A percentile compares a stretch with the other conserved stretches of the same genome.
Conservation (phyloP, 257 asterid species). For the Solanum virginianum region DNA sequence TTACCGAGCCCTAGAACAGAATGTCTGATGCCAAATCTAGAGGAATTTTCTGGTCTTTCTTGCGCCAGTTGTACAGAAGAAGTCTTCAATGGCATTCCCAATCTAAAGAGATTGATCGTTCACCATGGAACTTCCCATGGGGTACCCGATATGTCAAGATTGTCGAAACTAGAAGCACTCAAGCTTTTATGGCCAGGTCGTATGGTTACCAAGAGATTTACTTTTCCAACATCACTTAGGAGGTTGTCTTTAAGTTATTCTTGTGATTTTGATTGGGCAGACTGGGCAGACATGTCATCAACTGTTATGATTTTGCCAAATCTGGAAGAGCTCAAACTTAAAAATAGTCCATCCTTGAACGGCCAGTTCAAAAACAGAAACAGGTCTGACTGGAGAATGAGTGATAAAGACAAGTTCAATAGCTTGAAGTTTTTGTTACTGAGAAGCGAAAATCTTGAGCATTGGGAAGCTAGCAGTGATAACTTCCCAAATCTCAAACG, state of each 20-base stretch:
- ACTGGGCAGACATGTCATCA: not conserved
- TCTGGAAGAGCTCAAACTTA: not conserved
- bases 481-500: not conserved
- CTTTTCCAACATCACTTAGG: too few species aligned
- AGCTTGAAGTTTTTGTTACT: not conserved
- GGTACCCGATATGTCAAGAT: not conserved
- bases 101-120: not conserved
- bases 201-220: not conserved
- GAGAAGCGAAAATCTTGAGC: rapidly evolving
- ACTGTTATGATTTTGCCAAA: not conserved
- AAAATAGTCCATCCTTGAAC: rapidly evolving
- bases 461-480: not conserved
- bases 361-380: too few species aligned
- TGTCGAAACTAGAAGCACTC: not conserved
- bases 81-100: not conserved
- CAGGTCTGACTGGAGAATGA: not conserved
- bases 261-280: not conserved
- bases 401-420: not conserved
- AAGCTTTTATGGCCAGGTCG: not conserved
- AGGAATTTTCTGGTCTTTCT: not conserved
- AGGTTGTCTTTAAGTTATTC: not conserved
- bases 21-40: not conserved
- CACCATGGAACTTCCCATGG: rapidly evolving
- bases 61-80: not conserved
- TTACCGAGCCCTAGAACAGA: not conserved